These are phyloP conservation scores for Amanita polypyramis DNA, from an alignment of 768 basidiomycete genomes.

Conservation along the genomic window DNA sequence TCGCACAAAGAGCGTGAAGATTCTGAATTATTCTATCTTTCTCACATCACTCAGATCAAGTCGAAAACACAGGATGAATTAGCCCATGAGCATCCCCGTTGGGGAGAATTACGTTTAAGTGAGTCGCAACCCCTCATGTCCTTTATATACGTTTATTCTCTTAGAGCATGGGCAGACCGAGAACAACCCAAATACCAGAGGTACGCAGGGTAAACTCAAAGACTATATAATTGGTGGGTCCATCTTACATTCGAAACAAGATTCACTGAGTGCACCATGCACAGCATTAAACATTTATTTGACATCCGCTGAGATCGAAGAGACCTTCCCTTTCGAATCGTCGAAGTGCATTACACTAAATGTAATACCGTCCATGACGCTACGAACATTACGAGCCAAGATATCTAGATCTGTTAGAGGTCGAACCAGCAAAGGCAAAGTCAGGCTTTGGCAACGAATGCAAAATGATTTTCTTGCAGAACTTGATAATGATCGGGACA, in stretches of 20 bases:
- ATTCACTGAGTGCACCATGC: background rate
- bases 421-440: slow-evolving; percentile 18
- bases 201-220: slow-evolving; percentile 41
- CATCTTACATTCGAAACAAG: background rate
- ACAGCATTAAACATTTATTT: background rate
- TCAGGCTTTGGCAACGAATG: slow-evolving; percentile 50
- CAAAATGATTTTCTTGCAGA: slow-evolving; percentile 33
- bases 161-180: slow-evolving; percentile 52
- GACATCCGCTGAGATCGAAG: background rate
- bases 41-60: slow-evolving; percentile 42
- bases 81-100: slow-evolving; percentile 48
- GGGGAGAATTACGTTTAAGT: slow-evolving; percentile 57
- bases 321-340: background rate
- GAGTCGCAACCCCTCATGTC: slow-evolving; percentile 14
- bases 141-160: slow-evolving; percentile 1
- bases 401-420: slow-evolving; percentile 37
- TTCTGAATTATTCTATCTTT: slow-evolving; percentile 76
- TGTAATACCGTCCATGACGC: slow-evolving; percentile 52
- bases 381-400: slow-evolving; percentile 56
- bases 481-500: slow-evolving; percentile 37
- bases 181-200: slow-evolving; percentile 18
- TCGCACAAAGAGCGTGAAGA: slow-evolving; percentile 64
- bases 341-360: background rate
- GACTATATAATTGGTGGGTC: slow-evolving; percentile 49
- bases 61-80: slow-evolving; percentile 29